Percentiles rank a stretch among this genome's conserved stretches.
These are phyloP conservation scores for Hirschioporus abietinus DNA, from an alignment of 768 basidiomycete genomes.

Conservation along the genomic window DNA sequence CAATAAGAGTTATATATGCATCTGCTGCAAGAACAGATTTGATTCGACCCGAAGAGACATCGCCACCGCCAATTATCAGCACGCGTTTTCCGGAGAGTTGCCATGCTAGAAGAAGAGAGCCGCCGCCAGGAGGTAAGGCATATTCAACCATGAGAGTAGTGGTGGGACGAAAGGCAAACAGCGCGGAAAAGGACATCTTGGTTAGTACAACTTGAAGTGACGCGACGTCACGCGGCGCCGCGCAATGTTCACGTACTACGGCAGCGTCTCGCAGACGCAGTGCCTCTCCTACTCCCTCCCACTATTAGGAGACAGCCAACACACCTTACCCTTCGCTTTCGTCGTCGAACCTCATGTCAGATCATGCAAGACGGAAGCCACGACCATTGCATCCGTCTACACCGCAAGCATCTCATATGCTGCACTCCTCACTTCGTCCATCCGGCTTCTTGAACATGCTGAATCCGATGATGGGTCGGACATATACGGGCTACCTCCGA, in stretches of 20 bases:
- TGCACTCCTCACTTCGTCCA: background rate
- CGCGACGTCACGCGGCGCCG: background rate
- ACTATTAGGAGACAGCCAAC: background rate
- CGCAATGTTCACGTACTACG: background rate
- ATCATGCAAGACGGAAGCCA: background rate
- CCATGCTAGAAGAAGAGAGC: constrained; percentile 89
- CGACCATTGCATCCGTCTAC: background rate
- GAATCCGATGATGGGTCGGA: constrained; percentile 64
- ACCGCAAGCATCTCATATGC: constrained; percentile 1
- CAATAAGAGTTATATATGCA: constrained; percentile 71
- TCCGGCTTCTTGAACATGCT: constrained; percentile 65
- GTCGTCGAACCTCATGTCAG: background rate
- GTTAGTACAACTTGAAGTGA: background rate
- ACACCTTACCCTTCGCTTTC: background rate
- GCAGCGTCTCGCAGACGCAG: too few relatives aligned
- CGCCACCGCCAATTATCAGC: constrained; percentile 91
- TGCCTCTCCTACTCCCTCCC: background rate
- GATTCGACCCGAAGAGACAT: constrained; percentile 84
- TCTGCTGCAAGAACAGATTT: constrained; percentile 80
- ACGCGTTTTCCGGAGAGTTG: constrained; percentile 81
- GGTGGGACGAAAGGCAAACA: background rate
- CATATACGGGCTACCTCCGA: constrained; percentile 70
- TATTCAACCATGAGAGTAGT: background rate
- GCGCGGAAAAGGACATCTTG: background rate
- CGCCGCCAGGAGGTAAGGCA: constrained; percentile 34